Percentiles rank a stretch among this genome's conserved stretches.
Evolutionary conservation across 306 rosid species (phyloP).

Genomic region (Vigna reflexopilosa): DNA sequence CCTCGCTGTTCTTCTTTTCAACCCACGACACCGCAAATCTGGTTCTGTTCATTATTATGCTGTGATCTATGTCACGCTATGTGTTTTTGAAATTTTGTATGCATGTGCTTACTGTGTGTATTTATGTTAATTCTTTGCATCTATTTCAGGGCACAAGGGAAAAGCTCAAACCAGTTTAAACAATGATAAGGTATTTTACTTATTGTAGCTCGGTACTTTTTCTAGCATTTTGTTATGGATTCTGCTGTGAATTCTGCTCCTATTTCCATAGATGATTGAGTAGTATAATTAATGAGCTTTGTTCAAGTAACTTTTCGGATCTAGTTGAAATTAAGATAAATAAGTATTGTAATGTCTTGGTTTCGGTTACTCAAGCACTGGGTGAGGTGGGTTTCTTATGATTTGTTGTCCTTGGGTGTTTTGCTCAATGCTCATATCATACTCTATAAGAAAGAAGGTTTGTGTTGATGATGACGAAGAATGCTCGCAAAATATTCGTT

Average conservation of each 20-base stretch:
- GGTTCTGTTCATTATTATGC: conserved; percentile 34
- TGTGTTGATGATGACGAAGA: background rate
- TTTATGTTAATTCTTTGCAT: conserved; percentile 25
- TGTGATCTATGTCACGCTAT: conserved; percentile 9
- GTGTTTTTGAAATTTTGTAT: conserved; percentile 1
- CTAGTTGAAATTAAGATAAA: conserved; percentile 26
- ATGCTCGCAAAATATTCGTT: background rate
- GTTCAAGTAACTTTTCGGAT: conserved; percentile 28
- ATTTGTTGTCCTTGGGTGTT: background rate
- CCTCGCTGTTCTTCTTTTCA: conserved; percentile 54
- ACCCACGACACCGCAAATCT: conserved; percentile 54
- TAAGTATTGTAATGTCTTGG: conserved; percentile 11
- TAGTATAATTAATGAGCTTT: background rate
- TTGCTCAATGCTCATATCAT: background rate
- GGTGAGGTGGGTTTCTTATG: conserved; percentile 2
- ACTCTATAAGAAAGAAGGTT: conserved; percentile 7
- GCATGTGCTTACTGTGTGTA: background rate
- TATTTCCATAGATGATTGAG: background rate
- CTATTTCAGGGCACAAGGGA: conserved; percentile 57
- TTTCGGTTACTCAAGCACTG: background rate
- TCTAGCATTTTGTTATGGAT: background rate
- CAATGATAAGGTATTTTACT: conserved; percentile 54
- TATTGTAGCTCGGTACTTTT: background rate
- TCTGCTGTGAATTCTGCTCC: conserved; percentile 21
- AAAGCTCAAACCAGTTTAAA: conserved; percentile 45